Evolutionary conservation across 2,329 filamentous ascomycete species (phyloP), one percentile per base, ranked within the genome.

Genomic region (Nannizziopsis arthrosporioides): DNA sequence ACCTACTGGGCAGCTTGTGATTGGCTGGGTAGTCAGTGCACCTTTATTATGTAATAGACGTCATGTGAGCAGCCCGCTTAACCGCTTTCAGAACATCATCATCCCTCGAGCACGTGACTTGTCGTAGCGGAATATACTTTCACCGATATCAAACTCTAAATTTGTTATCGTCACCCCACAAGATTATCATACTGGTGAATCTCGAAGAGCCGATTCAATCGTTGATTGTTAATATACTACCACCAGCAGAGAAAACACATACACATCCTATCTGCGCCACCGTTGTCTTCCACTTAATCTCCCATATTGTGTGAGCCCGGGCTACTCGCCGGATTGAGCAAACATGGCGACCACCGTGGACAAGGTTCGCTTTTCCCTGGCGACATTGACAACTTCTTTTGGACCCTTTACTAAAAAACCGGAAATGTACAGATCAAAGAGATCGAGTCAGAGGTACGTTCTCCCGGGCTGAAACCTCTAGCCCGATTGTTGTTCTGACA

Each of bases 331-430:
- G 7, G 7, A 3, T 27, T 27, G 22, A 39, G 52, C 52, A 51
- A 50, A 37, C 51, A 96, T 96, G 92, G 77, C 90, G 76, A 96
- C 90, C 53, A 96, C 90, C 37, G 88, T 95, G 66, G 90, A 96
- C 62, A 96, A 96, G 84, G 87, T 85, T 65, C 57, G 76, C 17
- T 40, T 27, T n/a, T 44, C 11, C 32, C n/a, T 14, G 5, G 9
- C 30, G 8, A 34, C 19, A n/a, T 12, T 42, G 27, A 10, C 30
- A 15, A 9, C 30, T 9, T n/a, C n/a, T n/a, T 30, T 37, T 18
- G 17, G 12, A 47, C 32, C 18, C 27, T 42, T 45, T 44, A 15
- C 49, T 34, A 42, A 63, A 69, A 72, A 59, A 69, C 58, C 46
- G 36, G 43, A 19, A 49, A 52, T 54, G 38, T 59, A 65, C 62